These are phyloP conservation scores for Boeremia lycopersici DNA, from an alignment of 2,329 filamentous ascomycete species.

Conservation along the genomic window DNA sequence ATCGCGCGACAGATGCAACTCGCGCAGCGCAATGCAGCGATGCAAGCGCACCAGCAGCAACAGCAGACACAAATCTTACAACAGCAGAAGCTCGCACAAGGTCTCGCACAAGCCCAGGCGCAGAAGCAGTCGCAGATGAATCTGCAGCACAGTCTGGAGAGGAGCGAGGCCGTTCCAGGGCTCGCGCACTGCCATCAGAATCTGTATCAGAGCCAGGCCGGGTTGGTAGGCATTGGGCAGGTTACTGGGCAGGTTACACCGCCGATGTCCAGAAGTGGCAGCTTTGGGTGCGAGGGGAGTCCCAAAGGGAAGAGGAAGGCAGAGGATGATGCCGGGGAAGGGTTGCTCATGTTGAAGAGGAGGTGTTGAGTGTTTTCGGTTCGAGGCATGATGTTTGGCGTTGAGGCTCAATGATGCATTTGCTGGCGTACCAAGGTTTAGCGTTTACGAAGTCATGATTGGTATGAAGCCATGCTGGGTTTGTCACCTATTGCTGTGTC, in stretches of 20 bases:
- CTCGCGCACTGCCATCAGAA: slow-evolving; percentile 18
- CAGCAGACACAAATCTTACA: slow-evolving; percentile 14
- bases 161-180: slow-evolving; percentile 8
- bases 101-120: slow-evolving; percentile 8
- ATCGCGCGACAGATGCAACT: slow-evolving; percentile 43
- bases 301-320: slow-evolving; percentile 34
- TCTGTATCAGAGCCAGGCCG: slow-evolving; percentile 19
- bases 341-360: slow-evolving; percentile 22
- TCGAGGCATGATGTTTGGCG: neutral
- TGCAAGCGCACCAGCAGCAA: slow-evolving; percentile 23
- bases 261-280: slow-evolving; percentile 39
- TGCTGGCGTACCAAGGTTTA: slow-evolving; percentile 1
- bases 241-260: slow-evolving; percentile 30
- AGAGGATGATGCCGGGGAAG: slow-evolving; percentile 21
- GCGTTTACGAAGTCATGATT: neutral
- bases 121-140: slow-evolving; percentile 16
- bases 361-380: slow-evolving; percentile 18
- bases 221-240: slow-evolving; percentile 8
- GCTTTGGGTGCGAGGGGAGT: slow-evolving; percentile 26
- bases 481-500: neutral
- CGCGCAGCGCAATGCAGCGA: slow-evolving; percentile 30
- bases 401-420: slow-evolving; percentile 2
- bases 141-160: slow-evolving; percentile 12
- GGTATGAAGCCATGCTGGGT: neutral
- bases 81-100: slow-evolving; percentile 15